Evolutionary conservation across 768 basidiomycete genomes (phyloP).

Genomic region (Roridomyces roridus): DNA sequence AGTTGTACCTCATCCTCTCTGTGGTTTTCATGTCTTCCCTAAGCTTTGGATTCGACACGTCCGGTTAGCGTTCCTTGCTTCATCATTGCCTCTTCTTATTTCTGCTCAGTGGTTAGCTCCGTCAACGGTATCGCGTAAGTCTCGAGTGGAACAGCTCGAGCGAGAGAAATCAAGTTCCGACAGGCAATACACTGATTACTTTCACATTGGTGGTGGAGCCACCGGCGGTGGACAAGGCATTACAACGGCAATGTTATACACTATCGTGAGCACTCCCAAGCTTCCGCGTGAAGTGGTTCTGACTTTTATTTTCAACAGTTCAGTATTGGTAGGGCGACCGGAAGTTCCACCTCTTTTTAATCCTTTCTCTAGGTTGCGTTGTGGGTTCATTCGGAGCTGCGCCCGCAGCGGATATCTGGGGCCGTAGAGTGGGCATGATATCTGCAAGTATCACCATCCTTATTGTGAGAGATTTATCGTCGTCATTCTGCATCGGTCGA

Average conservation of each 20-base stretch:
- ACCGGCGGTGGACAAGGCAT: slow-evolving; percentile 52
- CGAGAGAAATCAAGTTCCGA: not conserved
- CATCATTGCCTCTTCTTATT: not conserved
- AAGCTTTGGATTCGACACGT: slow-evolving; percentile 53
- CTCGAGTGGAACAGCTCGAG: not conserved
- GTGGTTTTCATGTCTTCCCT: slow-evolving; percentile 52
- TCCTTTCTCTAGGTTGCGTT: slow-evolving; percentile 33
- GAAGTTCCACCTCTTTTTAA: not conserved
- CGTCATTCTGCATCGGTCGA: too few relatives aligned
- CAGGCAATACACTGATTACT: slow-evolving; percentile 50
- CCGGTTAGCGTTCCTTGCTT: slow-evolving; percentile 33
- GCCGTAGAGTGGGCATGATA: slow-evolving; percentile 53
- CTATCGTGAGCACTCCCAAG: slow-evolving; percentile 28
- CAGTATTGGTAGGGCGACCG: slow-evolving; percentile 37
- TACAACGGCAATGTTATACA: slow-evolving; percentile 49
- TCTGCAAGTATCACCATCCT: slow-evolving; percentile 47
- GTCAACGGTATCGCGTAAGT: slow-evolving; percentile 54
- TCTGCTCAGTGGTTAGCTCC: slow-evolving; percentile 45
- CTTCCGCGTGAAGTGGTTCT: not conserved
- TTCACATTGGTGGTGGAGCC: slow-evolving; percentile 44
- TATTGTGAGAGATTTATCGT: not conserved
- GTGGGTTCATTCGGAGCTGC: slow-evolving; percentile 47
- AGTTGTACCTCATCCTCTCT: slow-evolving; percentile 45
- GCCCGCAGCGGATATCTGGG: slow-evolving; percentile 47
- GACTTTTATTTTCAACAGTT: slow-evolving; percentile 33